These are phyloP conservation scores for Hypoxylon sp. DNA, from an alignment of 2,329 filamentous ascomycete species.

Conservation along the genomic window DNA sequence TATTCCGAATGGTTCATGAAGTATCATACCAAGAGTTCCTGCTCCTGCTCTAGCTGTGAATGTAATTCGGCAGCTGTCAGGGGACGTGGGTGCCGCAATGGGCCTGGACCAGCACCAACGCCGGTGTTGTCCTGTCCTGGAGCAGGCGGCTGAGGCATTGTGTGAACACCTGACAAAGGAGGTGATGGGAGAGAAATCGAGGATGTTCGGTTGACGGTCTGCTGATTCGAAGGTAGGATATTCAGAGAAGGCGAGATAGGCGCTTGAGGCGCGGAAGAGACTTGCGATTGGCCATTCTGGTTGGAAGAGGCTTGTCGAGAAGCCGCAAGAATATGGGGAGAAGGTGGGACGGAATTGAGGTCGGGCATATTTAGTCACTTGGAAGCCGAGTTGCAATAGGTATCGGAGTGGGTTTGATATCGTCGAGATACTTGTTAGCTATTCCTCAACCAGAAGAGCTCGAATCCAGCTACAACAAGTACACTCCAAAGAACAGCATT, in stretches of 20 bases:
- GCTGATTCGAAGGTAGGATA: conserved; percentile 69
- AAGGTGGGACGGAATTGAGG: conserved; percentile 69
- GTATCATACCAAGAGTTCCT: conserved; percentile 85
- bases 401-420: conserved; percentile 14
- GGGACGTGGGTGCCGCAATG: conserved; percentile 87
- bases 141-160: conserved; percentile 51
- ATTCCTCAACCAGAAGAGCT: neutral
- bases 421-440: conserved; percentile 4
- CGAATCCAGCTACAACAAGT: conserved; percentile 2
- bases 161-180: conserved; percentile 47
- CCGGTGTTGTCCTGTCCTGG: conserved; percentile 59
- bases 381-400: conserved; percentile 13
- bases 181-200: conserved; percentile 55
- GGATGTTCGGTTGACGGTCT: conserved; percentile 60
- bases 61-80: conserved; percentile 92
- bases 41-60: conserved; percentile 91
- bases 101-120: conserved; percentile 74
- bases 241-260: conserved; percentile 64
- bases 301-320: conserved; percentile 63
- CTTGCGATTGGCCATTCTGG: conserved; percentile 55
- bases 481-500: conserved; percentile 1
- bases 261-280: conserved; percentile 47
- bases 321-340: conserved; percentile 61
- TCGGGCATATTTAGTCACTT: conserved; percentile 56
- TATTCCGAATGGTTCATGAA: neutral